A percentile compares a stretch with the other conserved stretches of the same genome.
phyloP scores from a whole-genome alignment of 192 early-diverging fungal genomes.

The Rhizoclosmatium globosum region DNA sequence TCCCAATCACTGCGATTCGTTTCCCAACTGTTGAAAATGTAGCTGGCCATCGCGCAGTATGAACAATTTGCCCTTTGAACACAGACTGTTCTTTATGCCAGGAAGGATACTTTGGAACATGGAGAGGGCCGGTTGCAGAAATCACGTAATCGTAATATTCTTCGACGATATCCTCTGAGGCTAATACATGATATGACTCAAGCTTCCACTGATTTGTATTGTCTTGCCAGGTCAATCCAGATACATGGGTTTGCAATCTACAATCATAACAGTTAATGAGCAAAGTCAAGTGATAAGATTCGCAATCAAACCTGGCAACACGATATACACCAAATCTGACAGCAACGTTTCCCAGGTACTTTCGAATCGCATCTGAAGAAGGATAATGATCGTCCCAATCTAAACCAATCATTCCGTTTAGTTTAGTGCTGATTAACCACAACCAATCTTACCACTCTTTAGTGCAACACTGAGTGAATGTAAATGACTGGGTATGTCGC shows the following conservation, averaged over 20 bases:
- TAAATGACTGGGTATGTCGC: constrained; percentile 39
- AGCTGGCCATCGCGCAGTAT: constrained; percentile 30
- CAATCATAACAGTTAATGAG: no score
- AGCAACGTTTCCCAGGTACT: constrained; percentile 8
- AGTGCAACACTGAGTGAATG: constrained; percentile 29
- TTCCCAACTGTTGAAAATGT: constrained; percentile 6
- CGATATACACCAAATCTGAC: not conserved
- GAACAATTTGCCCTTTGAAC: constrained; percentile 31
- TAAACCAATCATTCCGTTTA: not conserved
- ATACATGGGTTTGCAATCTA: constrained; percentile 14
- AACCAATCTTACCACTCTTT: constrained; percentile 8
- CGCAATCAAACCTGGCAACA: not conserved
- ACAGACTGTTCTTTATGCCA: constrained; percentile 13
- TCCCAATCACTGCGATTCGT: constrained; percentile 38
- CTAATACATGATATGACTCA: not conserved
- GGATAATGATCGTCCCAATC: constrained; percentile 19
- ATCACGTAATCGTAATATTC: constrained; percentile 28
- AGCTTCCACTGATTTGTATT: constrained; percentile 15
- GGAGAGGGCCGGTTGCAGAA: constrained; percentile 27
- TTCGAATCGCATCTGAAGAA: not conserved
- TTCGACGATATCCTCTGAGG: not conserved
- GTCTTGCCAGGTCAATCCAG: constrained; percentile 5
- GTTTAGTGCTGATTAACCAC: not conserved
- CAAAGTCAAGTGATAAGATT: no score
- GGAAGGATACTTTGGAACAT: constrained; percentile 26